Conservation (phyloP, 2,329 filamentous ascomycete genomes). For the Xylariaceae sp. region DNA sequence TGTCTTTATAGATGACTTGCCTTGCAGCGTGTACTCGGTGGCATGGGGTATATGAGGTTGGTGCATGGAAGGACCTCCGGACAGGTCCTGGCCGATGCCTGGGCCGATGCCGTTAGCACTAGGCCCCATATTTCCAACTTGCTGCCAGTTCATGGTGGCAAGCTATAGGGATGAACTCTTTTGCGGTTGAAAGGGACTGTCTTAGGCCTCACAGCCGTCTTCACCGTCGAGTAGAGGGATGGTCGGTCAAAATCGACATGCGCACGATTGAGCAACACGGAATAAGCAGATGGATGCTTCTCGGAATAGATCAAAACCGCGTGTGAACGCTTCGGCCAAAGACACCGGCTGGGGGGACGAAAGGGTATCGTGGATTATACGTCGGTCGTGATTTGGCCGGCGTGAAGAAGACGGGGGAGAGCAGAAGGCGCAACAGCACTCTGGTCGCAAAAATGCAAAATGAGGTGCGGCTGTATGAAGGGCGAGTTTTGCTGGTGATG, state of each 20-base stretch:
- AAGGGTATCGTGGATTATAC: too few species aligned
- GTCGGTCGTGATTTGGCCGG: too few species aligned
- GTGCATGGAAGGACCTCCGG: conserved; percentile 35
- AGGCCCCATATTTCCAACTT: conserved; percentile 37
- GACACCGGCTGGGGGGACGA: too few species aligned
- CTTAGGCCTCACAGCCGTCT: conserved; percentile 23
- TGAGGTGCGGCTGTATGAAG: too few species aligned
- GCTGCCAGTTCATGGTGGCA: conserved; percentile 34
- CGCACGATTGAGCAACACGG: conserved; percentile 12
- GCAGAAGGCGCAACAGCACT: too few species aligned
- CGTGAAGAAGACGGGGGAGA: too few species aligned
- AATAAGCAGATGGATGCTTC: too few species aligned
- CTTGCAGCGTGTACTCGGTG: conserved; percentile 61
- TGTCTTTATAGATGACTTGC: conserved; percentile 38
- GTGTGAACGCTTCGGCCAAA: too few species aligned
- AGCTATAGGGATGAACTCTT: conserved; percentile 1
- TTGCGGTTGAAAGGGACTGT: conserved; percentile 10
- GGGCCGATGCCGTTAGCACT: conserved; percentile 38
- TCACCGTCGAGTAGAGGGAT: conserved; percentile 20
- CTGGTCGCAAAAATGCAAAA: too few species aligned
- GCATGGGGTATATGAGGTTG: conserved; percentile 49
- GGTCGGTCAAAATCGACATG: conserved; percentile 22
- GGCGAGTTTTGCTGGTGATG: too few species aligned
- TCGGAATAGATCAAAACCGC: too few species aligned
- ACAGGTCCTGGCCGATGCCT: conserved; percentile 39